Evolutionary conservation across 148 eudicot genomes (phyloP), one percentile per base, ranked within the genome.

Genomic region (Rhododendron molle): DNA sequence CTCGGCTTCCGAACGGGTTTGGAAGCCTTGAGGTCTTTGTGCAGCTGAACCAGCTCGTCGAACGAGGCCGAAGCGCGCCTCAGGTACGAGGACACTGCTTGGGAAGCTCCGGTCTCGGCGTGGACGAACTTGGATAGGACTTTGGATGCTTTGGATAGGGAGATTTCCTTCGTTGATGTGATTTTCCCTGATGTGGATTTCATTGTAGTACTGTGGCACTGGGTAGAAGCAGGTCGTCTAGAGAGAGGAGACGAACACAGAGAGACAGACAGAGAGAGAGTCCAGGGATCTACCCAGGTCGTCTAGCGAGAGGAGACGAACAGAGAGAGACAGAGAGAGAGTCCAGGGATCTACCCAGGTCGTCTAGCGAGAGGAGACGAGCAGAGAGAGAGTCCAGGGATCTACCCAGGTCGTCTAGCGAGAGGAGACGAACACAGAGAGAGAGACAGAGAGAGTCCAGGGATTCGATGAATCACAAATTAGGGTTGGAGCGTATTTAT

Each of bases 101-200:
- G 89, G 69, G 94, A 89, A 44, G 94, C 93, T 71, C 93, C 92
- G 85, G 88, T 90, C 65, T 93, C 92, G 3, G 84, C 56, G 26
- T 78, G 54, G 65, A 89, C 88, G 73, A 93, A 94, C n/a, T 85
- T 86, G 13, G 93, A 88, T 21, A 93, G 83, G 47, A 85, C 85
- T 78, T 82, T 90, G 3, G 95, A 91, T 3, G 96, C 94, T 77
- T 87, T 88, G 23, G 94, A 85, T 30, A 94, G 89, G 69, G 92
- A 88, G 23, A 92, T 65, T 15, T 90, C 77, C 77, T 87, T 87
- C 10, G 91, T 52, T 16, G 94, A 86, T 52, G 88, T 83, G 14
- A 94, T 60, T 50, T 85, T 77, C 3, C 89, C 96, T 28, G 92
- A 89, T 44, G 92, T 88, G 11, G 88, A 86, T 90, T 88, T 93